Percentiles rank a stretch among this genome's conserved stretches.
Conservation (phyloP, 257 asterid genomes). For the Plantago major region DNA sequence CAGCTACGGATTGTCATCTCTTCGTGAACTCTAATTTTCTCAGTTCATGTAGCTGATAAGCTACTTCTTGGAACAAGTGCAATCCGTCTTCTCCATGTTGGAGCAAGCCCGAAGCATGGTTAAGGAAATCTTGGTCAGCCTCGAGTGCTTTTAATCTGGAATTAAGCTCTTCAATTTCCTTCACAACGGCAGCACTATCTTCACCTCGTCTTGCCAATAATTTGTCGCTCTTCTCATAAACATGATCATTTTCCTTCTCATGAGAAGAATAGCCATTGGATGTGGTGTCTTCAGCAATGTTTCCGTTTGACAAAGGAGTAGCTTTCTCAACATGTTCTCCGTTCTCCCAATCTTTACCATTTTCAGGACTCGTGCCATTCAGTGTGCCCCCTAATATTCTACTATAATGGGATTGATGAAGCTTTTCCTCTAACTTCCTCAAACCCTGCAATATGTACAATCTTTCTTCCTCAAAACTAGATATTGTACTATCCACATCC, state of each 20-base stretch:
- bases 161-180: constrained; percentile 35
- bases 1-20: constrained; percentile 23
- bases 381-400: constrained; percentile 21
- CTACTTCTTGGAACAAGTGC: constrained; percentile 41
- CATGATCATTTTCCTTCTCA: constrained; percentile 22
- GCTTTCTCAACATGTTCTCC: constrained; percentile 7
- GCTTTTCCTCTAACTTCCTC: constrained; percentile 40
- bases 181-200: constrained; percentile 22
- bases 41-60: constrained; percentile 46
- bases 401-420: constrained; percentile 35
- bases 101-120: constrained; percentile 37
- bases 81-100: constrained; percentile 45
- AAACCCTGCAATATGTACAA: constrained; percentile 32
- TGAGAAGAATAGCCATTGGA: constrained; percentile 1
- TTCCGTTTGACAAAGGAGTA: constrained; percentile 16
- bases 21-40: constrained; percentile 25
- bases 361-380: constrained; percentile 26
- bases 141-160: constrained; percentile 52
- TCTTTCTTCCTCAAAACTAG: constrained; percentile 47
- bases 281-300: constrained; percentile 8
- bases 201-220: constrained; percentile 22
- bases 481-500: constrained; percentile 21
- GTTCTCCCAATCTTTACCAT: constrained; percentile 11
- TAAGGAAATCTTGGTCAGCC: constrained; percentile 36
- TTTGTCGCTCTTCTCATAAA: constrained; percentile 14